Percentiles rank a stretch among this genome's conserved stretches.
These are phyloP conservation scores for Monosporascus cannonballus DNA, from an alignment of 2,329 filamentous ascomycete species.

Conservation along the genomic window DNA sequence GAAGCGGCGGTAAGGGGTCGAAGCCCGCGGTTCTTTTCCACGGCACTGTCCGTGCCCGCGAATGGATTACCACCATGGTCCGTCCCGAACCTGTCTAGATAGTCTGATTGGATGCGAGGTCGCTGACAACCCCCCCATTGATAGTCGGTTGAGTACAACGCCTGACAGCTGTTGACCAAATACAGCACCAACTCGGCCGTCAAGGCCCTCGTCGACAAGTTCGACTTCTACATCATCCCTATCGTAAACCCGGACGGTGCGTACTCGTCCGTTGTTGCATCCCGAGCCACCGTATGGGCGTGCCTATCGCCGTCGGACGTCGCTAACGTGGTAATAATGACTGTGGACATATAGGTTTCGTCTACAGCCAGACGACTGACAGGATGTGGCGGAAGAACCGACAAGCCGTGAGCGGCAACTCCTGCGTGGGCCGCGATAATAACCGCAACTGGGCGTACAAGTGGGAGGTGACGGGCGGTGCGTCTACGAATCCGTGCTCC, in stretches of 20 bases:
- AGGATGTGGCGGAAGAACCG: slow-evolving; percentile 51
- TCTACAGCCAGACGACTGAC: slow-evolving; percentile 43
- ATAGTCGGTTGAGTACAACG: slow-evolving; percentile 40
- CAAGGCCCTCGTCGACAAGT: slow-evolving; percentile 44
- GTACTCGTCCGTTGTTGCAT: not conserved
- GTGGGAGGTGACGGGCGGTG: slow-evolving; percentile 35
- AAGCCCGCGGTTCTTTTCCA: slow-evolving; percentile 47
- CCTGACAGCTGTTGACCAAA: slow-evolving; percentile 39
- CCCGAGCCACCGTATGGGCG: not conserved
- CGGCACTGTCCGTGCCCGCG: slow-evolving; percentile 32
- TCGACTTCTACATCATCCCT: slow-evolving; percentile 54
- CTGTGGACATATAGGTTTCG: slow-evolving; percentile 33
- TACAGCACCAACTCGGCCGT: slow-evolving; percentile 35
- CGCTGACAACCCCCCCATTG: slow-evolving; percentile 3
- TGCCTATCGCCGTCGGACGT: not conserved
- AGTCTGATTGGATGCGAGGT: no score
- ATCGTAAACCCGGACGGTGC: slow-evolving; percentile 47
- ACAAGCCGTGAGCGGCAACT: slow-evolving; percentile 30
- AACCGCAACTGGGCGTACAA: slow-evolving; percentile 48
- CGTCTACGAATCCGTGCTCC: slow-evolving; percentile 41
- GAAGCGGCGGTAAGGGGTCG: slow-evolving; percentile 35
- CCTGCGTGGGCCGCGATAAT: slow-evolving; percentile 42
- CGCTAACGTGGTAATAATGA: not conserved
- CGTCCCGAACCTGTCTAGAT: not conserved
- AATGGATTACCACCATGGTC: slow-evolving; percentile 26